Evolutionary conservation across 2,329 filamentous ascomycete species (phyloP).

Genomic region (Colletotrichum abscissum): DNA sequence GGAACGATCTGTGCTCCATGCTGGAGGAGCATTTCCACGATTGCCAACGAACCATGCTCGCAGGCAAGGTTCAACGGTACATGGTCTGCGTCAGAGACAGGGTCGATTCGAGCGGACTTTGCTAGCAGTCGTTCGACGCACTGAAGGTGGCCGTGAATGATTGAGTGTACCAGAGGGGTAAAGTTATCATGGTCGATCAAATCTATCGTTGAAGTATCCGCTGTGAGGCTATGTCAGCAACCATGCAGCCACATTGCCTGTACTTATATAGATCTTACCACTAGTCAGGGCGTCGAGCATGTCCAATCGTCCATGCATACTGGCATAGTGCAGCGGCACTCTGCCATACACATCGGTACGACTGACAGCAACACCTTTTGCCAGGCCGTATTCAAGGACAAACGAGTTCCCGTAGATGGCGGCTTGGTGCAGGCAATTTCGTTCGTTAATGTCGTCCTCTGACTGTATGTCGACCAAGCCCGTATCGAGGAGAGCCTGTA

Average conservation of each 20-base stretch:
- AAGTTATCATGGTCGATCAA: constrained; percentile 97
- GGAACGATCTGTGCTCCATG: constrained; percentile 86
- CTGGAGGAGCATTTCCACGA: constrained; percentile 86
- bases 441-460: constrained; percentile 96
- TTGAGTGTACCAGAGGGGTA: constrained; percentile 93
- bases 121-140: constrained; percentile 84
- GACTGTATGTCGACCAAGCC: constrained; percentile 89
- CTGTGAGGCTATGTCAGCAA: constrained; percentile 48
- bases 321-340: constrained; percentile 94
- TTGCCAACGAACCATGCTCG: constrained; percentile 87
- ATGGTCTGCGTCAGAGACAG: constrained; percentile 87
- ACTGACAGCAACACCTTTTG: constrained; percentile 79
- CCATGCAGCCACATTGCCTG: constrained; percentile 9
- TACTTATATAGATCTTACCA: constrained; percentile 53
- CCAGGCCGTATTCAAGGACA: constrained; percentile 81
- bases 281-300: constrained; percentile 82
- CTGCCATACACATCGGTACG: constrained; percentile 93
- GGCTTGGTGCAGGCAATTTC: constrained; percentile 96
- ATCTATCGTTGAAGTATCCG: constrained; percentile 81
- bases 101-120: constrained; percentile 86
- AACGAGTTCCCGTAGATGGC: constrained; percentile 89
- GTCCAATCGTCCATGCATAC: constrained; percentile 89
- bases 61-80: constrained; percentile 95
- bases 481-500: constrained; percentile 82
- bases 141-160: constrained; percentile 85